These are phyloP conservation scores for Sarcodon sp. DNA, from an alignment of 768 basidiomycete genomes.

Conservation along the genomic window DNA sequence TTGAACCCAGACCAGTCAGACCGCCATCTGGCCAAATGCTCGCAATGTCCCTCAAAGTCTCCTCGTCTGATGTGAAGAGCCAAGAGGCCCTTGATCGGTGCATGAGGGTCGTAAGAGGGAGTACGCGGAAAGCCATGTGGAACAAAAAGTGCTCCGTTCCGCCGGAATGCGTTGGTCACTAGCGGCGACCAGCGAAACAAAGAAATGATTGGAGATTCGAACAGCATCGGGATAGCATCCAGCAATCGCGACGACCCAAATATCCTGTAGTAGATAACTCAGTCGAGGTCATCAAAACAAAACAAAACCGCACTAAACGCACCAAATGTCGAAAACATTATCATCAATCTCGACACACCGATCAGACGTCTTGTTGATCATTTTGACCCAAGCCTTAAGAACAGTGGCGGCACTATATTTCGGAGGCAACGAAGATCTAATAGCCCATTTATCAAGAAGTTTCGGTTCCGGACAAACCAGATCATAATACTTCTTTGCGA, in stretches of 20 bases:
- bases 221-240: constrained; percentile 1
- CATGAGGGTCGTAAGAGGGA: constrained; percentile 3
- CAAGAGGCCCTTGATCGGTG: constrained; percentile 24
- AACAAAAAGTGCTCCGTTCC: not conserved
- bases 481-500: constrained; percentile 31
- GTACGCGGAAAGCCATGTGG: not conserved
- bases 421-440: constrained; percentile 11
- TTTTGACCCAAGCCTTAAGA: constrained; percentile 32
- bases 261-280: not conserved
- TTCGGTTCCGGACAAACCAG: constrained; percentile 31
- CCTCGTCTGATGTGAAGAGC: constrained; percentile 38
- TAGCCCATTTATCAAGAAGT: constrained; percentile 14
- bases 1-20: constrained; percentile 31
- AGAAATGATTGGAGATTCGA: constrained; percentile 4
- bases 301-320: constrained; percentile 7
- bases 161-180: constrained; percentile 1
- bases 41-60: constrained; percentile 32
- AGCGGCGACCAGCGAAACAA: constrained; percentile 3
- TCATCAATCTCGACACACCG: constrained; percentile 36
- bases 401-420: constrained; percentile 19
- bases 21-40: constrained; percentile 18
- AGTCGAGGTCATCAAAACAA: no score
- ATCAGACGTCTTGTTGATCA: constrained; percentile 26
- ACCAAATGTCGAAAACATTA: constrained; percentile 44
- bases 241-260: constrained; percentile 5